Base-by-base conservation (phyloP, 106 monocot species). In the Dendrobium huoshanense region DNA sequence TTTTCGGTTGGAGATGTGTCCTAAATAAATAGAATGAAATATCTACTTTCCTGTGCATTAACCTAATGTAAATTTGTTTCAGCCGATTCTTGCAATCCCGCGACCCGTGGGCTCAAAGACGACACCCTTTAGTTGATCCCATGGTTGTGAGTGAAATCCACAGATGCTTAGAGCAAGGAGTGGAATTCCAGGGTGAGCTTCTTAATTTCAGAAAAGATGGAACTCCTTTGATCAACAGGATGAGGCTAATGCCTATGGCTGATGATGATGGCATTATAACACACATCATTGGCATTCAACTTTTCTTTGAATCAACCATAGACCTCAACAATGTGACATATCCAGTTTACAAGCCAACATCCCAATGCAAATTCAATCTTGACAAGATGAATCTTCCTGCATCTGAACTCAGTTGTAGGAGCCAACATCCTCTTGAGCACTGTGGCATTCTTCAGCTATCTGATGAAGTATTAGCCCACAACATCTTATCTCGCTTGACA, bases 41-140 rank as follows among this genome's bases (percentile, higher is more conserved):
- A 51, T 51, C 13, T 51, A 0, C 20, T 58, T 18, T 64, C 20
- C 24, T 64, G 64, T 64, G 64, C 9, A 64, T 22, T 1, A 22
- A 8, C 24, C 64, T 64, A 24, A 64, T 25, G 9, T 64, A 64
- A 64, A 25, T 2, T 64, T 64, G 0, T 85, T 83, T 73, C 93
- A 96, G 96, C 77, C 96, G 96, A 75, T 96, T 96, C 84, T 83
- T 96, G 67, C 96, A 96, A 67, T 96, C 86, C 83, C 90, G 96
- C 33, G 96, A 96, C 74, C 90, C 93, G 75, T 86, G 81, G 48
- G 94, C 96, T 6, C 88, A 88, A 77, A 84, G 96, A 25, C 80
- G 96, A 47, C 96, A 96, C 68, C 96, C 96, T n/a, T 73, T 92
- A 78, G 96, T 96, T 77, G 96, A 96, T 73, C 96, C 96, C 43